Percentiles rank a stretch among this genome's conserved stretches.
These are phyloP conservation scores for Pisolithus sp. DNA, from an alignment of 768 basidiomycete genomes.

Conservation along the genomic window DNA sequence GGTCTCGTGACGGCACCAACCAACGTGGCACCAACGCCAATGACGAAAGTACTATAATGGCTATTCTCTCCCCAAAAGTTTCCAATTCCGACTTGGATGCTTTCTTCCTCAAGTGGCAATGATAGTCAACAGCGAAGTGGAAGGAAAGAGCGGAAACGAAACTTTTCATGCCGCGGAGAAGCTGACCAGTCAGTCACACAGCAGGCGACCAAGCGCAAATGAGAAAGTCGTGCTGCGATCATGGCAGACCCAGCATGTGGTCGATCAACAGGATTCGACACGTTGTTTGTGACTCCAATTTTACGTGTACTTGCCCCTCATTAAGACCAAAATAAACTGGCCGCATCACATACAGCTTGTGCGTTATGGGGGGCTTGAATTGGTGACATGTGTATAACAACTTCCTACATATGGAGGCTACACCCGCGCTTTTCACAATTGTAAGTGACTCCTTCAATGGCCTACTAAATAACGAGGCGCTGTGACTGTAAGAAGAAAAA, in stretches of 20 bases:
- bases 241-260: neutral
- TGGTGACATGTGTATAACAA: too few relatives aligned
- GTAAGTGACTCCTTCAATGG: neutral
- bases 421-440: too few relatives aligned
- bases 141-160: too few relatives aligned
- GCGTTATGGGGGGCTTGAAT: too few relatives aligned
- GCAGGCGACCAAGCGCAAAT: neutral
- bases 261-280: slow-evolving; percentile 1
- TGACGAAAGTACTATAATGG: neutral
- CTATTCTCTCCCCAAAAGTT: neutral
- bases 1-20: slow-evolving; percentile 14
- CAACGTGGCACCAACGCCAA: neutral
- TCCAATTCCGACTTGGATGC: neutral
- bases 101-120: neutral
- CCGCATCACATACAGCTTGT: too few relatives aligned
- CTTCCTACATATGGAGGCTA: too few relatives aligned
- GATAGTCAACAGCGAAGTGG: neutral
- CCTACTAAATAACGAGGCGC: too few relatives aligned
- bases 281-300: neutral
- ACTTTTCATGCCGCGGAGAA: neutral
- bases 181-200: neutral
- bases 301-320: neutral
- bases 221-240: slow-evolving; percentile 1
- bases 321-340: neutral
- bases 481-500: neutral